Evolutionary conservation across 2,329 filamentous ascomycete species (phyloP).

Genomic region (Fusarium hainanense): DNA sequence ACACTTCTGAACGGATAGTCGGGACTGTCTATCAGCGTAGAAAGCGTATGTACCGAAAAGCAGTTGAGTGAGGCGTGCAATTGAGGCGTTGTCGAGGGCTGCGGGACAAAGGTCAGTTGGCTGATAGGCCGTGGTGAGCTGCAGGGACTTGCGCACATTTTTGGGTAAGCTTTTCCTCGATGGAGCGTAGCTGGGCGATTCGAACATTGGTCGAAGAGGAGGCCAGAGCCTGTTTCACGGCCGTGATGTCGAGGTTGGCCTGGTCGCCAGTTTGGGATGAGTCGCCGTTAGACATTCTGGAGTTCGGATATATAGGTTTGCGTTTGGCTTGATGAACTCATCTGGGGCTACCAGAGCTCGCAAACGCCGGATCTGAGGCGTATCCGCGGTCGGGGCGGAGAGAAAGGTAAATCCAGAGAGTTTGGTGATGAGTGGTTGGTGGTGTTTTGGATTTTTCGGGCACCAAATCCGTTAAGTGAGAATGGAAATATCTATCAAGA

Average conservation of each 20-base stretch:
- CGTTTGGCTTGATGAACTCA: slow-evolving; percentile 46
- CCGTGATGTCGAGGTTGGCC: slow-evolving; percentile 61
- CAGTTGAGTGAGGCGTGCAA: slow-evolving; percentile 71
- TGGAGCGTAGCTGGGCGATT: slow-evolving; percentile 63
- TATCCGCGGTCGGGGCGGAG: slow-evolving; percentile 18
- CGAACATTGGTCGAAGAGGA: slow-evolving; percentile 71
- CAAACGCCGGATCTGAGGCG: slow-evolving; percentile 29
- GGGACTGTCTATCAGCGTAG: slow-evolving; percentile 87
- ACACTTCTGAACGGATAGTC: slow-evolving; percentile 84
- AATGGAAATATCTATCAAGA: slow-evolving; percentile 33
- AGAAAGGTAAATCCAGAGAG: slow-evolving; percentile 3
- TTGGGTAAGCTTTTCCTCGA: slow-evolving; percentile 67
- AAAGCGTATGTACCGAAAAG: slow-evolving; percentile 89
- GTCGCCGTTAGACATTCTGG: slow-evolving; percentile 52
- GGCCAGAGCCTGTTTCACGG: slow-evolving; percentile 62
- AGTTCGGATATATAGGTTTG: slow-evolving; percentile 37
- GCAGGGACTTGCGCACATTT: slow-evolving; percentile 58
- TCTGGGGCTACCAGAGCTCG: slow-evolving; percentile 50
- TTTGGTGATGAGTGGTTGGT: slow-evolving; percentile 23
- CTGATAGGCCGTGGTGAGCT: slow-evolving; percentile 13
- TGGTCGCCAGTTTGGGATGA: slow-evolving; percentile 57
- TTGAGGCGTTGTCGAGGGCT: slow-evolving; percentile 62
- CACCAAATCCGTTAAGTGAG: slow-evolving; percentile 36
- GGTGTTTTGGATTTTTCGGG: slow-evolving; percentile 35
- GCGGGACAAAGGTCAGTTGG: slow-evolving; percentile 36